Conservation (phyloP, 2,329 filamentous ascomycete genomes). For the Monosporascus sp. region DNA sequence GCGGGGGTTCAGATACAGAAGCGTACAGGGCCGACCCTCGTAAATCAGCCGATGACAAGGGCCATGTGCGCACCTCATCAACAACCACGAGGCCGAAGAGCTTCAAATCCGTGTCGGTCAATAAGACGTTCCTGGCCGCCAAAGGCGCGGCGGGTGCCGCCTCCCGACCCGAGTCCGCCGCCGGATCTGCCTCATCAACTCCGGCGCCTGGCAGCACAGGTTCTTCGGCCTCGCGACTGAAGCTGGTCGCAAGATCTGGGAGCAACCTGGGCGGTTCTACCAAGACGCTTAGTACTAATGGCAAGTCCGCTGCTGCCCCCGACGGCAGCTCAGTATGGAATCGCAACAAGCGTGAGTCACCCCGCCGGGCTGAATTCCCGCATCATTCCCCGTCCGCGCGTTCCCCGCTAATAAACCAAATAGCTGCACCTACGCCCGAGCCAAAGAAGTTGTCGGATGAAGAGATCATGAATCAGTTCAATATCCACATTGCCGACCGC, state of each 20-base stretch:
- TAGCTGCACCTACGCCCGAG: conserved; percentile 60
- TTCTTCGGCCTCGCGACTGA: conserved; percentile 55
- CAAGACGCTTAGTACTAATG: conserved; percentile 45
- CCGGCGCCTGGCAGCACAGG: conserved; percentile 39
- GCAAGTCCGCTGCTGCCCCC: conserved; percentile 56
- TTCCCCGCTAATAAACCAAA: conserved; percentile 17
- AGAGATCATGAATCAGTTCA: conserved; percentile 76
- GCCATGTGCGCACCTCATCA: conserved; percentile 53
- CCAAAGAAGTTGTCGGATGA: conserved; percentile 82
- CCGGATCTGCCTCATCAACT: conserved; percentile 39
- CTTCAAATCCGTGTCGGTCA: conserved; percentile 83
- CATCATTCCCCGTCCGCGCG: conserved; percentile 5
- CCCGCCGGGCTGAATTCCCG: conserved; percentile 3
- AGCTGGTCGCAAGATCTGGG: conserved; percentile 71
- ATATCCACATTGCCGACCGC: conserved; percentile 77
- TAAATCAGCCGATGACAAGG: conserved; percentile 52
- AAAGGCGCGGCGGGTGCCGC: conserved; percentile 49
- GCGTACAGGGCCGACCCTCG: conserved; percentile 54
- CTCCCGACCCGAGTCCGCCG: conserved; percentile 44
- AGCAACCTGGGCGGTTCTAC: conserved; percentile 52
- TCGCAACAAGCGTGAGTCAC: conserved; percentile 69
- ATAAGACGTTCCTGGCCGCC: conserved; percentile 75
- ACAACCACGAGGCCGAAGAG: conserved; percentile 67
- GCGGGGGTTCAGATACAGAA: conserved; percentile 73
- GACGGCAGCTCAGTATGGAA: conserved; percentile 80